These are phyloP conservation scores for Acer campestre DNA, from an alignment of 345 rosid species.

Conservation along the genomic window DNA sequence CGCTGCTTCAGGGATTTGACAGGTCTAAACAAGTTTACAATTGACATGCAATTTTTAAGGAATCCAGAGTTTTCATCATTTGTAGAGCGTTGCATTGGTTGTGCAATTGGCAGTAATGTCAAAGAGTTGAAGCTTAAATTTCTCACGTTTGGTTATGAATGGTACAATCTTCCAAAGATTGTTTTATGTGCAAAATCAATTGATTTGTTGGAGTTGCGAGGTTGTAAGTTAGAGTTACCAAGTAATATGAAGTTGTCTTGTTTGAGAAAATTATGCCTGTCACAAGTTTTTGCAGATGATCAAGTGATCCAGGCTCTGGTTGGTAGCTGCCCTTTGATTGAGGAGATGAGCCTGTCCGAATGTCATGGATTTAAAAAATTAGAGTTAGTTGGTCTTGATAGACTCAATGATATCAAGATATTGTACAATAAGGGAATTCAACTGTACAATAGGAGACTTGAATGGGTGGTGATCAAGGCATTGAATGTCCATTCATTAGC, in stretches of 20 bases:
- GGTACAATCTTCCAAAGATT: neutral
- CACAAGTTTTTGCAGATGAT: neutral
- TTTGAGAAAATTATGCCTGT: neutral
- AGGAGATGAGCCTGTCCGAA: neutral
- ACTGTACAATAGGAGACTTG: neutral
- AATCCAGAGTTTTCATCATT: neutral
- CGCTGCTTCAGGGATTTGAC: too few relatives aligned
- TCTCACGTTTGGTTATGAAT: neutral
- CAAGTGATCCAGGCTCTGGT: neutral
- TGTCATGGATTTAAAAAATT: neutral
- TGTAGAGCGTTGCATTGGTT: neutral
- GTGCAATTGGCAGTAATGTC: slow-evolving; percentile 1
- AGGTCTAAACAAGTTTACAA: too few relatives aligned
- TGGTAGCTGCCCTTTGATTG: slow-evolving; percentile 10
- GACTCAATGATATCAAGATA: neutral
- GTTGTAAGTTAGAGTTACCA: neutral
- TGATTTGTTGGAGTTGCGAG: neutral
- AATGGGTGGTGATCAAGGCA: neutral
- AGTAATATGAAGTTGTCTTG: neutral
- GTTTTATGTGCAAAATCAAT: neutral
- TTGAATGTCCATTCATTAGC: neutral
- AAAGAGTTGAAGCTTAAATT: neutral
- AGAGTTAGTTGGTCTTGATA: neutral
- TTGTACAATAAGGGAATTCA: neutral
- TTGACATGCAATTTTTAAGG: neutral